Evolutionary conservation across 2,329 filamentous ascomycete genomes (phyloP).

Genomic region (Talaromyces verruculosus): DNA sequence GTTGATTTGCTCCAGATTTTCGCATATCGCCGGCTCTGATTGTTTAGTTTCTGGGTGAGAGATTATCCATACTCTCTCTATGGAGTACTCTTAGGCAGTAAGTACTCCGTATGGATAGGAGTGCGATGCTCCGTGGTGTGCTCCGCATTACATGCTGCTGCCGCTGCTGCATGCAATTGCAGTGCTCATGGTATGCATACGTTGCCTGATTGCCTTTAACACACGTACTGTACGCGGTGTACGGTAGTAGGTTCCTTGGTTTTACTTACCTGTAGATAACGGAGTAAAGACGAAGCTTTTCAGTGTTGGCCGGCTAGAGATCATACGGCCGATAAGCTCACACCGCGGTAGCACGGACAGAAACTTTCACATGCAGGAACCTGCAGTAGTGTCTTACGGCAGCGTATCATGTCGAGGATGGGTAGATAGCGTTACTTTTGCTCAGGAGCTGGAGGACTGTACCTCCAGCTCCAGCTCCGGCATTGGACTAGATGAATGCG

Average conservation of each 20-base stretch:
- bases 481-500: too few species aligned
- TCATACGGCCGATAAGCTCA: not conserved
- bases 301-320: not conserved
- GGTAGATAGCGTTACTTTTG: not conserved
- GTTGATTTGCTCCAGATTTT: not conserved
- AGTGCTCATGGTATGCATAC: not conserved
- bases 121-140: not conserved
- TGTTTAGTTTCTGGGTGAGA: not conserved
- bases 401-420: not conserved
- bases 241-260: not conserved
- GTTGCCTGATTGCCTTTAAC: not conserved
- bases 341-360: not conserved
- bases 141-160: not conserved
- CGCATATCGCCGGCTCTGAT: not conserved
- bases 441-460: not conserved
- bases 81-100: too few species aligned
- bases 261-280: not conserved
- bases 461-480: too few species aligned
- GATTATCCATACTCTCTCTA: too few species aligned
- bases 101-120: not conserved
- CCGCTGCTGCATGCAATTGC: not conserved
- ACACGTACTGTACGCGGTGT: too few species aligned
- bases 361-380: not conserved
- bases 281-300: not conserved
- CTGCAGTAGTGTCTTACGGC: not conserved